phyloP scores from a whole-genome alignment of 1,284 basidiomycete genomes.

The Trichosporon ovoides region DNA sequence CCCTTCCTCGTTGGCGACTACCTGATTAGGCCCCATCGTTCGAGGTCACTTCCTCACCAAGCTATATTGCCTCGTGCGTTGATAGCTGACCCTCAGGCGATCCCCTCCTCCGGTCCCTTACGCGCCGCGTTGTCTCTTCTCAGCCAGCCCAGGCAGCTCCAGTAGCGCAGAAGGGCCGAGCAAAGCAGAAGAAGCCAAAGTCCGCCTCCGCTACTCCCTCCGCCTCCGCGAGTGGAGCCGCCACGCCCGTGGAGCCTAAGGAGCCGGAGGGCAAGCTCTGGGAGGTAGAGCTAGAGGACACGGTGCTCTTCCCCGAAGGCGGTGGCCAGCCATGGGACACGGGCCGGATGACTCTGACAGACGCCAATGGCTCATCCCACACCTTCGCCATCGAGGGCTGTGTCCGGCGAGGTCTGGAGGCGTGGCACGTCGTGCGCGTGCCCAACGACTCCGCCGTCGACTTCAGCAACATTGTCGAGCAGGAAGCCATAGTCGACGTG shows the following conservation, averaged over 20 bases:
- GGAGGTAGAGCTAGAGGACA: slow-evolving; percentile 67
- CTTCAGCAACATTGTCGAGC: slow-evolving; percentile 50
- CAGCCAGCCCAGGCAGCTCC: slow-evolving; percentile 27
- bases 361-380: slow-evolving; percentile 43
- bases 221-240: slow-evolving; percentile 6
- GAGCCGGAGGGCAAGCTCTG: slow-evolving; percentile 32
- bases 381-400: slow-evolving; percentile 64
- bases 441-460: slow-evolving; percentile 36
- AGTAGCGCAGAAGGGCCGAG: slow-evolving; percentile 37
- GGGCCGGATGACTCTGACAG: slow-evolving; percentile 55
- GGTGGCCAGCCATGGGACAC: slow-evolving; percentile 80
- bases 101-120: slow-evolving; percentile 39
- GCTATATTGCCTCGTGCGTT: too few relatives aligned
- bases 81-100: slow-evolving; percentile 33
- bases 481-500: slow-evolving; percentile 56
- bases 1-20: too few relatives aligned
- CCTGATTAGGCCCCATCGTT: too few relatives aligned
- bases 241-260: slow-evolving; percentile 5
- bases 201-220: background rate
- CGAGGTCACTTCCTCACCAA: too few relatives aligned
- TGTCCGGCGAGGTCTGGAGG: slow-evolving; percentile 65
- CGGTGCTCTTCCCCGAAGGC: slow-evolving; percentile 79
- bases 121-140: slow-evolving; percentile 30
- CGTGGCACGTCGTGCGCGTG: slow-evolving; percentile 67
- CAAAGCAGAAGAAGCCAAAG: slow-evolving; percentile 30